Evolutionary conservation across 169 alveolate genomes (phyloP).

Genomic region (Prorocentrum cordatum): DNA sequence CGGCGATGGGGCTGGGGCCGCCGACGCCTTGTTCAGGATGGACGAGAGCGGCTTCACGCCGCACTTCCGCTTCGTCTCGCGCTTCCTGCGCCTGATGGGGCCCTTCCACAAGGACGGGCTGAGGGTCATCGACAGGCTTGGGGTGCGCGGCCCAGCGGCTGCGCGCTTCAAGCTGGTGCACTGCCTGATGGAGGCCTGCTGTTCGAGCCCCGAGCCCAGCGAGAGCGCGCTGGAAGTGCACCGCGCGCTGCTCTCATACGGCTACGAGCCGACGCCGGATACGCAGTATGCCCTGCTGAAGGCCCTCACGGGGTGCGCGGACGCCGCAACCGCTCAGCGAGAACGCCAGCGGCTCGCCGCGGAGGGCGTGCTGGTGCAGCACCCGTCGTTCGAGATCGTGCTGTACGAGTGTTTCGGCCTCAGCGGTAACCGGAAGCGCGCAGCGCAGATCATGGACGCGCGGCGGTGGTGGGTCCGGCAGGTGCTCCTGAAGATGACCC

Average conservation of each 20-base stretch:
- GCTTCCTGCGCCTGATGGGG: slow-evolving; percentile 13
- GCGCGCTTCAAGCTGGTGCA: neutral
- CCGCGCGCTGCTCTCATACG: neutral
- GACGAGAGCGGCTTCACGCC: slow-evolving; percentile 28
- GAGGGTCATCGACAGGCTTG: slow-evolving; percentile 2
- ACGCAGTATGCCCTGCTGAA: slow-evolving; percentile 14
- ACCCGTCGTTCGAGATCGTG: neutral
- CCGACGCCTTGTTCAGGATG: slow-evolving; percentile 19
- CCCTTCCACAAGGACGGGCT: slow-evolving; percentile 1
- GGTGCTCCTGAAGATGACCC: no score
- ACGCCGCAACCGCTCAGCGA: neutral
- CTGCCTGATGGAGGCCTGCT: slow-evolving; percentile 24
- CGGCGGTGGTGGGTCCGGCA: slow-evolving; percentile 18
- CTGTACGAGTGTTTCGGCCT: slow-evolving; percentile 15
- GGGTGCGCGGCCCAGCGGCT: neutral
- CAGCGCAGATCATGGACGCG: slow-evolving; percentile 8
- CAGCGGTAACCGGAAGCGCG: neutral
- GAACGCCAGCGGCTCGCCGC: neutral
- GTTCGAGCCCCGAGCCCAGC: neutral
- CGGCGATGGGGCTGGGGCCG: slow-evolving; percentile 38
- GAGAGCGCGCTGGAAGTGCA: neutral
- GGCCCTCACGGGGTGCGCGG: slow-evolving; percentile 10
- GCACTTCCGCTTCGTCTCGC: slow-evolving; percentile 27
- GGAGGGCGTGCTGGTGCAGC: neutral
- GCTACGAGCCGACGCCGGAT: neutral